phyloP scores from a whole-genome alignment of 1,139 yeast genomes.

The Lodderomyces parapsilosis region DNA sequence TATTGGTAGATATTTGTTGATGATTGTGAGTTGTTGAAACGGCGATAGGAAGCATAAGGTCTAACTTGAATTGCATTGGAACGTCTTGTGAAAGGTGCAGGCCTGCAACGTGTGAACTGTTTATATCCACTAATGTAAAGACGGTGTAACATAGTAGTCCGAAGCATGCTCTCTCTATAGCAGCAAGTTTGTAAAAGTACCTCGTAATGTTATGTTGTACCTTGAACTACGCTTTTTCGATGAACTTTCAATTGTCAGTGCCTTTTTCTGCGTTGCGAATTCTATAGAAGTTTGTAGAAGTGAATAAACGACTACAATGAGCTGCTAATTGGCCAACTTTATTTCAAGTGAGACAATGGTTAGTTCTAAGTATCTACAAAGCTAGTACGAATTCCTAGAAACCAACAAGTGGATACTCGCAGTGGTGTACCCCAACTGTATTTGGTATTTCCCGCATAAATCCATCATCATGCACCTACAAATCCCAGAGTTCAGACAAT shows the following conservation, averaged over 20 bases:
- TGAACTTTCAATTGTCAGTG: neutral
- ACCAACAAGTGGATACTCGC: neutral
- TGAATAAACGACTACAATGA: too few species aligned
- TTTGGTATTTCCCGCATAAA: neutral
- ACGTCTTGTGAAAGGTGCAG: neutral
- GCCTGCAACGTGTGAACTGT: neutral
- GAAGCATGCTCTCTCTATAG: neutral
- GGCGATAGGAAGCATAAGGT: conserved; percentile 20
- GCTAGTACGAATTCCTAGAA: too few species aligned
- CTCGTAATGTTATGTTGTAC: too few species aligned
- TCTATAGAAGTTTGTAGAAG: too few species aligned
- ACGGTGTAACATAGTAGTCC: neutral
- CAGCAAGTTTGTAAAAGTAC: too few species aligned
- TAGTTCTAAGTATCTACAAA: too few species aligned
- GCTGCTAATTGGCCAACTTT: too few species aligned
- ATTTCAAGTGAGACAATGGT: too few species aligned
- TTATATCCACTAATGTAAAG: neutral
- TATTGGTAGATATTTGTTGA: neutral
- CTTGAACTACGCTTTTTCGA: too few species aligned
- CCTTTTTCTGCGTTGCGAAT: neutral
- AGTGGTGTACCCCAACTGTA: neutral
- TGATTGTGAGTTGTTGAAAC: conserved; percentile 18
- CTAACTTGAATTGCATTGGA: conserved; percentile 4
- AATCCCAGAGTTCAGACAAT: conserved; percentile 52
- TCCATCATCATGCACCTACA: neutral